Conservation (phyloP, 345 rosid genomes). For the Passiflora organensis region DNA sequence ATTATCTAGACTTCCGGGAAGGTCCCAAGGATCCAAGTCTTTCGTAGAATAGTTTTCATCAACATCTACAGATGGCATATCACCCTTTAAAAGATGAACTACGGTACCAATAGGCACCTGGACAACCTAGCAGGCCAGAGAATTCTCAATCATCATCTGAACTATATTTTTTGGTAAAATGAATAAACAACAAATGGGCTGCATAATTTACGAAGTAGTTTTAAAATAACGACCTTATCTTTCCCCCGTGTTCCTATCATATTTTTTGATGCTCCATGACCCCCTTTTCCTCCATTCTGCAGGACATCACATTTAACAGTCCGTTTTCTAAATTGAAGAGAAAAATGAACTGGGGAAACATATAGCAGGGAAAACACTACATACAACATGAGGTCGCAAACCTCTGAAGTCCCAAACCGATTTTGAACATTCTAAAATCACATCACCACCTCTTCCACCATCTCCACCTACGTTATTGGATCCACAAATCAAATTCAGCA, state of each 20-base stretch:
- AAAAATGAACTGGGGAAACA: constrained; percentile 1
- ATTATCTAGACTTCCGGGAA: constrained; percentile 61
- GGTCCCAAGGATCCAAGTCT: constrained; percentile 86
- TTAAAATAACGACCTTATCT: constrained; percentile 51
- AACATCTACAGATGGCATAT: constrained; percentile 40
- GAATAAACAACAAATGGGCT: constrained; percentile 11
- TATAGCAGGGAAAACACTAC: too few species aligned
- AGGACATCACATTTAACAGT: constrained; percentile 7
- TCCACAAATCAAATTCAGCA: neutral
- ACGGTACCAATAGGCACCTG: constrained; percentile 87
- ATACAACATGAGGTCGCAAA: constrained; percentile 75
- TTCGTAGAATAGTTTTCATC: constrained; percentile 32
- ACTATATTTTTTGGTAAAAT: neutral
- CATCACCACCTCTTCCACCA: constrained; percentile 98
- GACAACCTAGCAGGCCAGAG: constrained; percentile 42
- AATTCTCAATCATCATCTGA: neutral
- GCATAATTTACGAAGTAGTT: too few species aligned
- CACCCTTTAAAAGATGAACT: constrained; percentile 77
- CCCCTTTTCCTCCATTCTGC: constrained; percentile 77
- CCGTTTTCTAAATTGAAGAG: neutral
- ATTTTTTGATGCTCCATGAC: constrained; percentile 76
- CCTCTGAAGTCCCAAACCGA: constrained; percentile 89
- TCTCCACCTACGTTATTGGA: constrained; percentile 61
- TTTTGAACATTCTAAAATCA: constrained; percentile 75
- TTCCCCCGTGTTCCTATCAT: constrained; percentile 83